Evolutionary conservation across 1,139 yeast genomes (phyloP).

Genomic region (Magnusiomyces tetraspermus): DNA sequence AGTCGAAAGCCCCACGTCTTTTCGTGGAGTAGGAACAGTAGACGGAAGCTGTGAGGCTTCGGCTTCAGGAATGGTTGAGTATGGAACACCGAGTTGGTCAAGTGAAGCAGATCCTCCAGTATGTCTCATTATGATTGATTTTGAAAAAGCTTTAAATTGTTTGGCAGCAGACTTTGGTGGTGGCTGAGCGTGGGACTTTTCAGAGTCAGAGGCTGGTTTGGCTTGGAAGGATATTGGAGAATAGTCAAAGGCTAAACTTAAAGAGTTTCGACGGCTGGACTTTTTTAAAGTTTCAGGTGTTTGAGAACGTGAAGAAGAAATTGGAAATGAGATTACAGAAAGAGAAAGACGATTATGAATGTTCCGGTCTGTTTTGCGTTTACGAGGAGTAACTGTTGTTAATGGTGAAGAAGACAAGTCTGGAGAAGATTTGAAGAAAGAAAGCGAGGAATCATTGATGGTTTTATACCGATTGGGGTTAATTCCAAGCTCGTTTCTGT

Average conservation of each 20-base stretch:
- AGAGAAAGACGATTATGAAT: neutral
- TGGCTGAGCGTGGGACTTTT: neutral
- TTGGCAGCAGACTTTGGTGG: neutral
- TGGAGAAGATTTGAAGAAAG: neutral
- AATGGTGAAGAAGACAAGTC: neutral
- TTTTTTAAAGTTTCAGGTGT: neutral
- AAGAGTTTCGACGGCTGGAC: neutral
- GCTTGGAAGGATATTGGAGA: neutral
- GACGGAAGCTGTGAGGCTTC: neutral
- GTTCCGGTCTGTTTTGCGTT: neutral
- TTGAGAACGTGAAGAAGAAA: neutral
- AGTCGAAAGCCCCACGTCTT: neutral
- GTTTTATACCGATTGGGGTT: neutral
- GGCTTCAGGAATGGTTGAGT: slow-evolving; percentile 2
- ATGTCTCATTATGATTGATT: neutral
- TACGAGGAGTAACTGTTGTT: neutral
- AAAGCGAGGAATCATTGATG: neutral
- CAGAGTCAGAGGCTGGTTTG: too few species aligned
- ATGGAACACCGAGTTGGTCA: slow-evolving; percentile 2
- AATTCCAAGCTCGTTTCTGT: neutral
- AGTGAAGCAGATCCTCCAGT: neutral
- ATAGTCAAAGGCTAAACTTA: neutral
- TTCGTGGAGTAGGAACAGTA: neutral
- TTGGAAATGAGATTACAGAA: neutral
- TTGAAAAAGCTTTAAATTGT: neutral